Conservation (phyloP, 2,329 filamentous ascomycete species). For the Neofusicoccum ribis region DNA sequence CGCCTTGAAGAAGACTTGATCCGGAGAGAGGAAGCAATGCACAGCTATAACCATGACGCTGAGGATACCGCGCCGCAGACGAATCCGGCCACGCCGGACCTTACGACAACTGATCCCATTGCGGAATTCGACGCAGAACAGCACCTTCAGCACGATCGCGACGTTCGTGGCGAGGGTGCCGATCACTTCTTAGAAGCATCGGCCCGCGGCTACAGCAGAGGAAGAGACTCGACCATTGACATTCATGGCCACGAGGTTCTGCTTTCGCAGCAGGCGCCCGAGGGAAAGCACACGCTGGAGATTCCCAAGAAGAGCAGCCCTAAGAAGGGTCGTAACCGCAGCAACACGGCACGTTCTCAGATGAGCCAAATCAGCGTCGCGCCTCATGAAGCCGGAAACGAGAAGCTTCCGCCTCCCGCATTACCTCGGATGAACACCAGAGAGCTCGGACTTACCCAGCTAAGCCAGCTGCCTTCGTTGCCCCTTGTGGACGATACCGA, state of each 20-base stretch:
- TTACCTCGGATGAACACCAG: conserved; percentile 62
- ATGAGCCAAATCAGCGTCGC: conserved; percentile 33
- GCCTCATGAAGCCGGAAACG: conserved; percentile 38
- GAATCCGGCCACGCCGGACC: conserved; percentile 26
- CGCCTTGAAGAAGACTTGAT: conserved; percentile 58
- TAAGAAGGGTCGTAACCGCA: conserved; percentile 30
- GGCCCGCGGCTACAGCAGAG: conserved; percentile 58
- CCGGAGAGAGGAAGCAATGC: conserved; percentile 55
- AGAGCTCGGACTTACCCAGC: conserved; percentile 66
- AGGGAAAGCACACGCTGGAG: conserved; percentile 57
- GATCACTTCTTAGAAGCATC: conserved; percentile 67
- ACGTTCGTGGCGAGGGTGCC: conserved; percentile 74
- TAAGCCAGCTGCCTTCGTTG: conserved; percentile 69
- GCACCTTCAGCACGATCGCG: conserved; percentile 66
- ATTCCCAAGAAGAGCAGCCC: conserved; percentile 50
- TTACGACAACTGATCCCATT: conserved; percentile 57
- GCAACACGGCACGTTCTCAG: conserved; percentile 34
- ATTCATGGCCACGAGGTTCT: conserved; percentile 70
- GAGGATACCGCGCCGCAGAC: conserved; percentile 35
- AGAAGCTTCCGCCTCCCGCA: conserved; percentile 60
- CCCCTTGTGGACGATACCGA: conserved; percentile 76
- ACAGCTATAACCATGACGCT: conserved; percentile 76
- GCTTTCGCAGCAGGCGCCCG: conserved; percentile 61
- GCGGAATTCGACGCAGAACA: conserved; percentile 46
- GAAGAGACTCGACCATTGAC: conserved; percentile 70